Evolutionary conservation across 331 rosid species (phyloP), one percentile per base, ranked within the genome.

Genomic region (Malus hybrid): DNA sequence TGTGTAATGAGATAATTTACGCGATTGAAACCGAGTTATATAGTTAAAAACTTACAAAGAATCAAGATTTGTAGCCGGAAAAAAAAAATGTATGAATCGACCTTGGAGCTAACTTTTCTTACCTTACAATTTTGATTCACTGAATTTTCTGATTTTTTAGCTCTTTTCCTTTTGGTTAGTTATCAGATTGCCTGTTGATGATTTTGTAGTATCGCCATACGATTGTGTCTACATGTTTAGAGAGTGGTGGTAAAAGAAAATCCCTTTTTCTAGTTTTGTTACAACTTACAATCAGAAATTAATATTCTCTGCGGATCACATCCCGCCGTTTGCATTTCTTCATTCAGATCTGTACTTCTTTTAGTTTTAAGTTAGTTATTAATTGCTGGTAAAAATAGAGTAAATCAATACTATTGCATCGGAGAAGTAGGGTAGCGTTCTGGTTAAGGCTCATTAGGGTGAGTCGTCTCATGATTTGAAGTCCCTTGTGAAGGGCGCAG

Each of bases 291-390:
- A 10, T 3, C 48, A 62, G n/a, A 16, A 18, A 28, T 88, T 1
- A 95, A 93, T 42, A 93, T 93, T 76, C 89, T 93, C 73, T 81
- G 71, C 48, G 70, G 91, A 93, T 54, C 88, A 96, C 20, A 90
- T 93, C 88, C 90, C 88, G 63, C 74, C 52, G 65, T 96, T 87
- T 11, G 32, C 65, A 60, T 60, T 60, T 11, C 32, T 60, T 60
- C 65, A 24, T 60, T 11, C 65, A 62, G 67, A 62, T 31, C 24
- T 64, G 18, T 32, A 15, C 3, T 64, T 8, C 1, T 3, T 29
- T 3, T 7, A 15, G 7, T 27, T 8, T 64, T 63, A 14, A 11
- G 15, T 62, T 22, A 1, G 7, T 64, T 64, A 32, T n/a, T 31
- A 10, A 64, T 64, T 64, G 44, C 29, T 34, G 70, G 52, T 2